A percentile compares a stretch with the other conserved stretches of the same genome.
phyloP scores from a whole-genome alignment of 1,284 basidiomycete genomes.

The Athelia psychrophila region DNA sequence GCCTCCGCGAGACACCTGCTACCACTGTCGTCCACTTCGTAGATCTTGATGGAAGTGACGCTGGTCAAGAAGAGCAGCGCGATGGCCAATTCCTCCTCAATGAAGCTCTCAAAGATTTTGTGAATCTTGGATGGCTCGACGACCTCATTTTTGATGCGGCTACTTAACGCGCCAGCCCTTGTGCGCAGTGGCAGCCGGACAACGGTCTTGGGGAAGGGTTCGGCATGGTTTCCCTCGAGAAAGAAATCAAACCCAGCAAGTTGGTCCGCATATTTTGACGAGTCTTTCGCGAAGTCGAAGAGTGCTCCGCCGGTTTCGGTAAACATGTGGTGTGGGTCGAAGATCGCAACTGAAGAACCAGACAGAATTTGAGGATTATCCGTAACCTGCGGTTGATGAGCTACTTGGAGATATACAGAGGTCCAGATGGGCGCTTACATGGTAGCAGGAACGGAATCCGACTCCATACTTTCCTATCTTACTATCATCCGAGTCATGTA shows the following conservation, averaged over 20 bases:
- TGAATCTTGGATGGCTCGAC: slow-evolving; percentile 29
- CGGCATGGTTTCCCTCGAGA: slow-evolving; percentile 5
- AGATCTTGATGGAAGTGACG: slow-evolving; percentile 34
- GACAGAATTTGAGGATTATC: slow-evolving; percentile 51
- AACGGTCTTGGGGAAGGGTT: slow-evolving; percentile 33
- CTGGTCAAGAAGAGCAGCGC: slow-evolving; percentile 43
- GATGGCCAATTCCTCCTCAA: slow-evolving; percentile 37
- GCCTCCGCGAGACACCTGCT: slow-evolving; percentile 10
- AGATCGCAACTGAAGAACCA: slow-evolving; percentile 32
- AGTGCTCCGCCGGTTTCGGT: slow-evolving; percentile 27
- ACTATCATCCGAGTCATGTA: slow-evolving; percentile 20
- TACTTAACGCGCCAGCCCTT: slow-evolving; percentile 9
- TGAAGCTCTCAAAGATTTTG: slow-evolving; percentile 36
- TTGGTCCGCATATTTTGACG: slow-evolving; percentile 25
- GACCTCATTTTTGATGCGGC: slow-evolving; percentile 32
- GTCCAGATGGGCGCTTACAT: slow-evolving; percentile 29
- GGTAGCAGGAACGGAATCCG: slow-evolving; percentile 48
- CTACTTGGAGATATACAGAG: background rate
- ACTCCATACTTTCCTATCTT: slow-evolving; percentile 55
- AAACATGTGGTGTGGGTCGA: slow-evolving; percentile 40
- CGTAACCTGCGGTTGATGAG: slow-evolving; percentile 33
- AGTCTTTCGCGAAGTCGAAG: slow-evolving; percentile 22
- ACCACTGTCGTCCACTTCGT: slow-evolving; percentile 30
- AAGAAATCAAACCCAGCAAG: slow-evolving; percentile 31
- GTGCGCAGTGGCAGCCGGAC: slow-evolving; percentile 45